Evolutionary conservation across 495 filamentous ascomycete species (phyloP).

Genomic region (Collariella sp.): DNA sequence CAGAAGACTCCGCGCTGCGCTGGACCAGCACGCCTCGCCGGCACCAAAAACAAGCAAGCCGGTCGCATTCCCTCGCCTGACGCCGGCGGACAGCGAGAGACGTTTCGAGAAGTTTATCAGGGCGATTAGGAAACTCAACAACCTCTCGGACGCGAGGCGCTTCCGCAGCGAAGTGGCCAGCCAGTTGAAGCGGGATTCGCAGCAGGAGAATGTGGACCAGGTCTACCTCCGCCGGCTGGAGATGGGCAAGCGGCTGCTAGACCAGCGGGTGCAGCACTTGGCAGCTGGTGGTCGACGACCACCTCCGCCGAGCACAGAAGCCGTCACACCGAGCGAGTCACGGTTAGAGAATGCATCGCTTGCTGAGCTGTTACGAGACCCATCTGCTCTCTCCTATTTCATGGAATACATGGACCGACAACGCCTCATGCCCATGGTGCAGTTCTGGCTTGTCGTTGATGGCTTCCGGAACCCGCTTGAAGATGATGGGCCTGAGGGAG

Average conservation of each 20-base stretch:
- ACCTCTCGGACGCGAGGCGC: constrained; percentile 86
- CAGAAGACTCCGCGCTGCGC: constrained; percentile 80
- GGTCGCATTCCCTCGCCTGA: constrained; percentile 50
- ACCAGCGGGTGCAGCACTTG: constrained; percentile 79
- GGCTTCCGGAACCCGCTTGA: constrained; percentile 94
- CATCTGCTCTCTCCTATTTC: constrained; percentile 89
- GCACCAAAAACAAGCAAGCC: constrained; percentile 56
- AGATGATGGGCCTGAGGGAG: constrained; percentile 67
- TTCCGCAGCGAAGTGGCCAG: constrained; percentile 89
- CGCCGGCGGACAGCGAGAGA: constrained; percentile 66
- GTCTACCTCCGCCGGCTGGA: constrained; percentile 82
- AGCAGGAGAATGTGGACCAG: constrained; percentile 67
- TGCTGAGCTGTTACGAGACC: constrained; percentile 73
- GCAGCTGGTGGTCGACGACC: constrained; percentile 52
- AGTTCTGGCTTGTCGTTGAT: constrained; percentile 98
- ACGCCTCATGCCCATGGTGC: constrained; percentile 76
- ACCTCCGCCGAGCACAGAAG: constrained; percentile 15
- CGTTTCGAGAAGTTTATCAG: constrained; percentile 92
- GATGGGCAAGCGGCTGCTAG: constrained; percentile 80
- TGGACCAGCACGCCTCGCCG: constrained; percentile 91
- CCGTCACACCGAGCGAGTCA: constrained; percentile 39
- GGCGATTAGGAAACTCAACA: constrained; percentile 78
- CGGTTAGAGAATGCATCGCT: constrained; percentile 62
- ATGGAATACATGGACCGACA: constrained; percentile 99
- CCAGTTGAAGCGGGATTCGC: constrained; percentile 78